phyloP scores from a whole-genome alignment of 805 yeast genomes.

The Ogataea allantospora region DNA sequence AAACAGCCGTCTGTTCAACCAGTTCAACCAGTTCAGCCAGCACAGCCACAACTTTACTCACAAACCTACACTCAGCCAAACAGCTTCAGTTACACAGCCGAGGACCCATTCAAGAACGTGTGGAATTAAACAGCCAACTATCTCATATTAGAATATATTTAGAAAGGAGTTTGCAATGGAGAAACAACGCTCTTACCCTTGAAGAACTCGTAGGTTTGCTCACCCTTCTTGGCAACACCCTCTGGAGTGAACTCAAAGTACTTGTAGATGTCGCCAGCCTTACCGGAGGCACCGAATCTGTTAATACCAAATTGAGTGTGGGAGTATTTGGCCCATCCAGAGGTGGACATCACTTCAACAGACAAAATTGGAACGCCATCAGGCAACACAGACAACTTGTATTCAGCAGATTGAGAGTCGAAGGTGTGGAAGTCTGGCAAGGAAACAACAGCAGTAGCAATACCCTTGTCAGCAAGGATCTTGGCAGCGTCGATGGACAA shows the following conservation, averaged over 20 bases:
- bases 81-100: conserved; percentile 13
- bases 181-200: conserved; percentile 69
- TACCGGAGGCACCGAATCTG: conserved; percentile 97
- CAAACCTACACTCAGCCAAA: conserved; percentile 4
- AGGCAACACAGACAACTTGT: conserved; percentile 85
- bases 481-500: conserved; percentile 81
- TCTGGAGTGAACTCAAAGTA: conserved; percentile 88
- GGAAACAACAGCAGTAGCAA: conserved; percentile 82
- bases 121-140: conserved; percentile 24
- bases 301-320: conserved; percentile 96
- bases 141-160: conserved; percentile 4
- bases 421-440: conserved; percentile 91
- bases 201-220: conserved; percentile 76
- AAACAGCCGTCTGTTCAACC: conserved; percentile 38
- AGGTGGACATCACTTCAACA: conserved; percentile 87
- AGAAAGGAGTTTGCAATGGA: conserved; percentile 77
- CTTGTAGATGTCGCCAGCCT: conserved; percentile 78
- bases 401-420: conserved; percentile 77
- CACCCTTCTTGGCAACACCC: conserved; percentile 85
- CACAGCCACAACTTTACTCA: conserved; percentile 15
- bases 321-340: conserved; percentile 92
- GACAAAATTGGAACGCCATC: conserved; percentile 92
- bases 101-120: conserved; percentile 34
- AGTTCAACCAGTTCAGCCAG: conserved; percentile 7
- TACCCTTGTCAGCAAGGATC: conserved; percentile 60